Base-by-base conservation (phyloP, 2,329 filamentous ascomycete species). In the Aspergillus brasiliensis region DNA sequence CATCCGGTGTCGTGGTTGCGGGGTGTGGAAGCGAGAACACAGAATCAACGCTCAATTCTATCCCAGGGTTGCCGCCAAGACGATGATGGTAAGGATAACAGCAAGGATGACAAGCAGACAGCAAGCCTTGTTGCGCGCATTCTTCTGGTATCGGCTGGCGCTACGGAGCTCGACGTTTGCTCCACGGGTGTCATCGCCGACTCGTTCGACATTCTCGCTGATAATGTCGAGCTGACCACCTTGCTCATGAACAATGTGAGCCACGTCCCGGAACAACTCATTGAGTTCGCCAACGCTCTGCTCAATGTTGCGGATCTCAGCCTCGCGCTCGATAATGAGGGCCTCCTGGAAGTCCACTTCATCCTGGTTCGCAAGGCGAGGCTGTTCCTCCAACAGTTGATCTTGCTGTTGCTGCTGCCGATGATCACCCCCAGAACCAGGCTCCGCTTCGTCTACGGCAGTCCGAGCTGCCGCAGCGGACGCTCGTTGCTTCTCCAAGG, bases 291-390 rank as follows among this genome's bases (percentile, higher is more conserved):
- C 91, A 6, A 99, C 95, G 57, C 91, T 92, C 77, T 97, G 93
- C 80, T 98, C 95, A 70, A 99, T 99, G 74, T 96, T 96, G 63
- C 93, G 89, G 67, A 99, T 99, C 80, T 99, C 95, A 59, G 92
- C 88, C 77, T 99, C 95, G 56, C 96, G 92, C 82, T 99, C 94
- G 62, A 96, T 89, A 72, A 99, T 99, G 60, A 99, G 82, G 15
- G 90, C 88, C 68, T 99, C 95, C 73, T 99, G 95, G 80, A 97
- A 99, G 74, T 99, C 94, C 46, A 99, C 95, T 73, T 99, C 96
- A 68, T 92, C 89, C 75, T 99, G 95, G 27, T 91, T 86, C 1
- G 93, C 95, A 8, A 98, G 83, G 58, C 91, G 91, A 11, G 90
- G 82, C 67, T 93, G 86, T 67, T 95, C 88, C 69, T 94, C 81